phyloP scores from a whole-genome alignment of 305 asterid genomes.

The Fraxinus paxiana region DNA sequence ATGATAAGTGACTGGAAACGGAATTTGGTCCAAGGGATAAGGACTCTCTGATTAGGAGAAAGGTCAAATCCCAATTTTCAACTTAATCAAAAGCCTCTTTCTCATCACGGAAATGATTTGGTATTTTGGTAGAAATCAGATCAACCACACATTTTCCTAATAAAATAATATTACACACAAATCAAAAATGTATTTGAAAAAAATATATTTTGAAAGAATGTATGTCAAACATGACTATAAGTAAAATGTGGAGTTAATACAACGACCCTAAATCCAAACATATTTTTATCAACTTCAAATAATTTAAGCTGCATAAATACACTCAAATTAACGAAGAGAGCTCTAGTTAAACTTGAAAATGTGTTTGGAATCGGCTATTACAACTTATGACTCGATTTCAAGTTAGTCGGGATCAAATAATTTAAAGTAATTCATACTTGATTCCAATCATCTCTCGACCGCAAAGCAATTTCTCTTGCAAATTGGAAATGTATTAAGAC shows the following conservation, averaged over 20 bases:
- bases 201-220: too few relatives aligned
- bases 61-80: background rate
- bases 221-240: too few relatives aligned
- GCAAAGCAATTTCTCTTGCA: background rate
- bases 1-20: background rate
- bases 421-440: background rate
- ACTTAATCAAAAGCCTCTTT: background rate
- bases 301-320: background rate
- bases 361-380: background rate
- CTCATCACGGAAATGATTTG: background rate
- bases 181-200: too few relatives aligned
- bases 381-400: background rate
- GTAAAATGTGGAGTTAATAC: too few relatives aligned
- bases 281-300: background rate
- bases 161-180: too few relatives aligned
- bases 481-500: background rate
- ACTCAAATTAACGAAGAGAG: background rate
- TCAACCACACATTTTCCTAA: too few relatives aligned
- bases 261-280: too few relatives aligned
- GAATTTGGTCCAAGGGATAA: background rate
- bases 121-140: background rate
- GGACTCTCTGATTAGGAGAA: background rate
- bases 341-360: background rate
- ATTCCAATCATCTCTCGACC: too few relatives aligned
- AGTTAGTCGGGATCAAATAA: background rate